Base-by-base conservation (phyloP, 345 rosid species). In the Garcia nutans region DNA sequence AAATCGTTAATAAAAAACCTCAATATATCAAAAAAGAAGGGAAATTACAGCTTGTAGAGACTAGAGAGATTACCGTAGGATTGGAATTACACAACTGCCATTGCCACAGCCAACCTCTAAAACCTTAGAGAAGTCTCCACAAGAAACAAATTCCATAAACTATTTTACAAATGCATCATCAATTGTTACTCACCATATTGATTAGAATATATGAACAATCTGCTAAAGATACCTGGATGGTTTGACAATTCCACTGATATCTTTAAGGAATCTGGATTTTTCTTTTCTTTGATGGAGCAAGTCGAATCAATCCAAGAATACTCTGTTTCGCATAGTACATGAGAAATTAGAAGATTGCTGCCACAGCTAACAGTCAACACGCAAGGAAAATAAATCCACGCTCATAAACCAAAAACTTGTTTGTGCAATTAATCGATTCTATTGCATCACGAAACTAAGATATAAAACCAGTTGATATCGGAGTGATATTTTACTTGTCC, bases 91-190 rank as follows among this genome's bases (percentile, higher is more conserved):
- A 0, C 96, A 84, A 81, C 99, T 95, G 22, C 99, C 97, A 84
- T 85, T 95, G 55, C 99, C 97, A 73, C 97, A 91, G 23, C 97
- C 99, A 22, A 92, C 91, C 87, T 95, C 97, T 84, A 95, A 86
- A 61, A 93, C 83, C 83, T 83, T 90, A 3, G 89, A 78, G 60
- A 84, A 82, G 59, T 82, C 85, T 13, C 20, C 77, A 73, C 90
- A 78, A 6, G 90, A 83, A 80, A 88, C 87, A 71, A 95, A 77
- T 62, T 89, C 97, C 2, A 96, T 96, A 54, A 93, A 95, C 77
- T 95, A n/a, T n/a, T n/a, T n/a, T n/a, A n/a, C n/a, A n/a, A n/a
- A n/a, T n/a, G n/a, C n/a, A n/a, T n/a, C n/a, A n/a, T n/a, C n/a
- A n/a, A n/a, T n/a, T n/a, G n/a, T n/a, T n/a, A n/a, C n/a, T n/a